Evolutionary conservation across 2,329 filamentous ascomycete species (phyloP), one percentile per base, ranked within the genome.

Genomic region (Paracoccidioides lutzii): DNA sequence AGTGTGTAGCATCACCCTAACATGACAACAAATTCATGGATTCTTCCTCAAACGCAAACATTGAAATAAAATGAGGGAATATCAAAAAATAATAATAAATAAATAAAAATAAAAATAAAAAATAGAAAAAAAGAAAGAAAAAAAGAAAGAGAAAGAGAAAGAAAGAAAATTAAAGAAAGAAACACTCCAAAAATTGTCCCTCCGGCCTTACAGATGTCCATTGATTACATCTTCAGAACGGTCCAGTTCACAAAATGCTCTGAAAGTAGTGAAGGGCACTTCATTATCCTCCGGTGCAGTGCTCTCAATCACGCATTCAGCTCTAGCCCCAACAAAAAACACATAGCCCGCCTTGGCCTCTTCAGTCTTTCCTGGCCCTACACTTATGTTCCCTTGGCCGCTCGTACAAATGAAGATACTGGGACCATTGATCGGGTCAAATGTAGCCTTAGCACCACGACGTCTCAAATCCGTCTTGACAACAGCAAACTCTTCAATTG

Each of bases 401-500:
- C 78, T 76, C 0, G 91, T 97, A 73, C 90, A 95, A 59, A 98
- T 93, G 61, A 97, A 71, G 63, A 98, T 90, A 69, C 90, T 95
- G 0, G 93, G 93, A 0, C 93, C 93, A 5, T 86, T 82, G 51
- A 98, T 81, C 0, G 83, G 79, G 59, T 95, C 90, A 64, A 98
- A 95, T 0, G 88, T 95, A 0, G 83, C 89, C 72, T 95, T 95
- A 35, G 88, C 82, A 2, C 83, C 86, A 0, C 77, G 71, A 45
- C 73, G 76, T 61, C 84, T 85, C 40, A 98, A 76, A 9, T 86
- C 81, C 0, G 87, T 86, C 65, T 88, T 84, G 49, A 96, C 82
- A 14, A 98, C 91, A 61, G 84, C 86, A 71, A 98, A 98, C 69
- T 98, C 93, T 53, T 95, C 88, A 60, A 98, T 98, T 0, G 93